Evolutionary conservation across 805 yeast species (phyloP).

Genomic region (Pichia rugopelliculosa): DNA sequence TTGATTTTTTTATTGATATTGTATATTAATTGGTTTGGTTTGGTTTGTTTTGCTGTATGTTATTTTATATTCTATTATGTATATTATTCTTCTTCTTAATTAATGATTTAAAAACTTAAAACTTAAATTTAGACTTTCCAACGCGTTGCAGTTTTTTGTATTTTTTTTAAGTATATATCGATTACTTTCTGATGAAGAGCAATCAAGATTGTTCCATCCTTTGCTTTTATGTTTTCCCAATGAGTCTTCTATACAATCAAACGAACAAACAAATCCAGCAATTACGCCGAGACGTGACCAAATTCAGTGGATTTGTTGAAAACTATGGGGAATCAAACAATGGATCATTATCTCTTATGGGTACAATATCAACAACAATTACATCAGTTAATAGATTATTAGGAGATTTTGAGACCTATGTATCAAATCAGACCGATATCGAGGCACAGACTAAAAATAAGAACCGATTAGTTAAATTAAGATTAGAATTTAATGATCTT

Average conservation of each 20-base stretch:
- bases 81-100: no score
- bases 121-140: neutral
- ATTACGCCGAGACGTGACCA: slow-evolving; percentile 58
- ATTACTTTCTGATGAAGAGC: no score
- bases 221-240: neutral
- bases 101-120: neutral
- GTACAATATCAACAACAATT: slow-evolving; percentile 71
- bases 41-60: neutral
- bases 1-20: neutral
- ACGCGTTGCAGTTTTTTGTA: neutral
- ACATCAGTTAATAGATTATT: slow-evolving; percentile 70
- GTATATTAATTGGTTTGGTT: neutral
- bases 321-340: neutral
- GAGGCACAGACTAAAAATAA: slow-evolving; percentile 52
- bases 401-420: slow-evolving; percentile 33
- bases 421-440: slow-evolving; percentile 50
- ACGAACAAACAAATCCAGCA: slow-evolving; percentile 80
- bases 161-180: no score
- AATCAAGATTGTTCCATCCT: neutral
- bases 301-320: slow-evolving; percentile 53
- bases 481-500: slow-evolving; percentile 38
- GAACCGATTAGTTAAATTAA: slow-evolving; percentile 54
- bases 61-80: neutral
- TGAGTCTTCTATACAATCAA: slow-evolving; percentile 84
- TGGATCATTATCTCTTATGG: slow-evolving; percentile 49